phyloP scores from a whole-genome alignment of 2,329 filamentous ascomycete genomes.

The Hypoxylon sp. region DNA sequence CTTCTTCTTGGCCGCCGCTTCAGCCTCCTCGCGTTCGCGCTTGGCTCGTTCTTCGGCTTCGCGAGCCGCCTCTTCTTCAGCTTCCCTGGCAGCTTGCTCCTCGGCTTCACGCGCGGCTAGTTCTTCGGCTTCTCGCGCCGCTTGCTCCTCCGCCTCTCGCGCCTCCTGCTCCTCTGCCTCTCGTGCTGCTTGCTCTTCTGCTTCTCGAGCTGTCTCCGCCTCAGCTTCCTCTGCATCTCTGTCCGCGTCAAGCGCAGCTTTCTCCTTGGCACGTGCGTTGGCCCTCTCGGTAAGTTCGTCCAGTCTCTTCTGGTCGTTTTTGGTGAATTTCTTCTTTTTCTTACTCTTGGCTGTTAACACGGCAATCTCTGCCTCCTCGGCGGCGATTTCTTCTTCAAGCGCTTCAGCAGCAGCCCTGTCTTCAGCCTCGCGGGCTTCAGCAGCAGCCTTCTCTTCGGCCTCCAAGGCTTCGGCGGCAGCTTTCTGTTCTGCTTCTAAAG shows the following conservation, averaged over 20 bases:
- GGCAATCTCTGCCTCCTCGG: conserved; percentile 47
- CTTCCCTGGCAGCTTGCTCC: conserved; percentile 47
- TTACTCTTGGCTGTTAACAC: conserved; percentile 52
- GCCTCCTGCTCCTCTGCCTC: conserved; percentile 43
- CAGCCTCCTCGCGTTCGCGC: conserved; percentile 50
- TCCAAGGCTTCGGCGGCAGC: conserved; percentile 49
- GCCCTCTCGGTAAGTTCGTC: conserved; percentile 42
- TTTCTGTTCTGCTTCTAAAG: conserved; percentile 43
- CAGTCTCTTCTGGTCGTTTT: conserved; percentile 50
- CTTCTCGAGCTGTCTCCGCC: conserved; percentile 45
- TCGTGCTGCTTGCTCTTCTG: conserved; percentile 46
- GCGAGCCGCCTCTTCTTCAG: conserved; percentile 42
- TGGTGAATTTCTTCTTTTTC: conserved; percentile 54
- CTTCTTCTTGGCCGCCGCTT: conserved; percentile 56
- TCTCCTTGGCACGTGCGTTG: conserved; percentile 37
- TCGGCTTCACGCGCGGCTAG: conserved; percentile 46
- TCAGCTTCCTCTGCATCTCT: conserved; percentile 44
- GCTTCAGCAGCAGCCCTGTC: conserved; percentile 34
- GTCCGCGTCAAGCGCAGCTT: conserved; percentile 35
- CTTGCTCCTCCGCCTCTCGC: conserved; percentile 48
- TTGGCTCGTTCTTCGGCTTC: conserved; percentile 50
- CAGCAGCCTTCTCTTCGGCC: conserved; percentile 29
- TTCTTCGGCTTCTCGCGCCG: conserved; percentile 47
- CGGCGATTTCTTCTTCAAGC: conserved; percentile 42
- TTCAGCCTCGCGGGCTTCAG: conserved; percentile 32